phyloP scores from a whole-genome alignment of 768 basidiomycete genomes.

The Lactarius hengduanensis region DNA sequence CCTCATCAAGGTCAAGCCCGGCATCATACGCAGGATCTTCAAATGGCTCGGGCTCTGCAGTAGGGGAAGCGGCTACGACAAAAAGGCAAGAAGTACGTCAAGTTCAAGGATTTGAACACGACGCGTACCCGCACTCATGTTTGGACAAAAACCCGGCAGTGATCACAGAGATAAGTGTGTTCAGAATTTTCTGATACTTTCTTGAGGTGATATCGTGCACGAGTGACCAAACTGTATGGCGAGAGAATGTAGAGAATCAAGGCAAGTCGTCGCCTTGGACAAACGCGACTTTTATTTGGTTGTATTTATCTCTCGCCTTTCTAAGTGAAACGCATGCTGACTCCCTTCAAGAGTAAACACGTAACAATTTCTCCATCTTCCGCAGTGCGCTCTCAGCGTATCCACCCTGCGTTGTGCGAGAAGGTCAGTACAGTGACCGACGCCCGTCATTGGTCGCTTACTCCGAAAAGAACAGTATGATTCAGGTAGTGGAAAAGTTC shows the following conservation, averaged over 20 bases:
- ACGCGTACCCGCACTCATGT: constrained; percentile 30
- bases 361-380: constrained; percentile 47
- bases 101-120: constrained; percentile 17
- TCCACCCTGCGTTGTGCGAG: constrained; percentile 36
- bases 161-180: constrained; percentile 23
- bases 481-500: constrained; percentile 82
- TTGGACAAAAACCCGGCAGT: constrained; percentile 23
- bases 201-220: constrained; percentile 3
- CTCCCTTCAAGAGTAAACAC: constrained; percentile 32
- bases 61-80: constrained; percentile 28
- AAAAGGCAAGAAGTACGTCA: constrained; percentile 22
- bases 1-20: constrained; percentile 51
- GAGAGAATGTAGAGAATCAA: background rate
- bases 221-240: background rate
- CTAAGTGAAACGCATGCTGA: background rate
- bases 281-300: constrained; percentile 12
- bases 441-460: constrained; percentile 39
- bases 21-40: constrained; percentile 59
- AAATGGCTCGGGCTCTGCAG: constrained; percentile 35
- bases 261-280: background rate
- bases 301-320: constrained; percentile 15
- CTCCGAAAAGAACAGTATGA: constrained; percentile 76
- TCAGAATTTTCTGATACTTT: background rate
- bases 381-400: constrained; percentile 55
- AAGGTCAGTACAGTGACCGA: constrained; percentile 5